Conservation (phyloP, 495 filamentous ascomycete species). For the Pyrenula massariospora region DNA sequence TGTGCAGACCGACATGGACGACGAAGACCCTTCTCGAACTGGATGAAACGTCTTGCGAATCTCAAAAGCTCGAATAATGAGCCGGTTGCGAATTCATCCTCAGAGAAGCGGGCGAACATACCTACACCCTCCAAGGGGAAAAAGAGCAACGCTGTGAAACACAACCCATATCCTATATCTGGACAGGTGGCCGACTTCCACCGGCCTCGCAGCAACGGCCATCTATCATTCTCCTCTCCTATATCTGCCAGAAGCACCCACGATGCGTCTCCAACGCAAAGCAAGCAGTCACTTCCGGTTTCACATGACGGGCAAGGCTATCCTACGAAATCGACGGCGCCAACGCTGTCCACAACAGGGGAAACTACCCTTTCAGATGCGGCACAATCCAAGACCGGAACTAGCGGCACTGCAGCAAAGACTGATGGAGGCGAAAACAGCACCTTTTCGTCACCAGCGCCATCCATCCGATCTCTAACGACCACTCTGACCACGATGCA, state of each 20-base stretch:
- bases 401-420: constrained; percentile 49
- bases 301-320: constrained; percentile 13
- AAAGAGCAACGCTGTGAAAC: constrained; percentile 51
- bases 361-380: constrained; percentile 63
- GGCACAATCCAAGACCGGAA: constrained; percentile 69
- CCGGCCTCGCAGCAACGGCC: constrained; percentile 34
- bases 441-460: constrained; percentile 89
- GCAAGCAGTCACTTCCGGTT: constrained; percentile 6
- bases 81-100: constrained; percentile 30
- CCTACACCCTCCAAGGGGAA: constrained; percentile 34
- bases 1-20: constrained; percentile 52
- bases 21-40: constrained; percentile 76
- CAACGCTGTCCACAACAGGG: constrained; percentile 70
- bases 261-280: constrained; percentile 19
- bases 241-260: constrained; percentile 20
- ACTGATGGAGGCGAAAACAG: constrained; percentile 62
- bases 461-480: constrained; percentile 81
- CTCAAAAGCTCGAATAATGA: constrained; percentile 56
- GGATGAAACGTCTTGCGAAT: constrained; percentile 89
- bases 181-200: constrained; percentile 27
- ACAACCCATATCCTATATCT: constrained; percentile 77
- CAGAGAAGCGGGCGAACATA: constrained; percentile 34
- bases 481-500: constrained; percentile 96
- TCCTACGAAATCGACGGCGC: constrained; percentile 57
- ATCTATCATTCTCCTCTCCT: constrained; percentile 43